Percentiles rank a stretch among this genome's conserved stretches.
phyloP scores from a whole-genome alignment of 352 stramenopile genomes.

The Phytophthora idaei region DNA sequence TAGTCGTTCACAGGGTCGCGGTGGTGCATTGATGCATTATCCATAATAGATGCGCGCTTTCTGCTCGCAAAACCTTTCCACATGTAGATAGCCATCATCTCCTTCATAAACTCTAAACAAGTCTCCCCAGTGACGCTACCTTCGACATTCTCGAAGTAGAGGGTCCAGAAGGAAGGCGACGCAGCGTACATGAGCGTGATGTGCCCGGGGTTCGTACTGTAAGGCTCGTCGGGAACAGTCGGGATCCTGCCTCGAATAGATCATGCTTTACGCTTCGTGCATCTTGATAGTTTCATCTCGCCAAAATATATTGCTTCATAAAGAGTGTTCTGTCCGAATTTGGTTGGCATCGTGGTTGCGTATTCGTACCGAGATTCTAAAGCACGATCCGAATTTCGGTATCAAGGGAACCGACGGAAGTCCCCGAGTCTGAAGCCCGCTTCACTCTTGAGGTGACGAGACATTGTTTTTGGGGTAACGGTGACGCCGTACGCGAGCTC shows the following conservation, averaged over 20 bases:
- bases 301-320: not conserved
- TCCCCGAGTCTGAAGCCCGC: too few relatives aligned
- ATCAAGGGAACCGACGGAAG: not conserved
- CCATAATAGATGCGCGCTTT: constrained; percentile 1
- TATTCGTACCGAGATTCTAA: not conserved
- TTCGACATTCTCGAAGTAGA: not conserved
- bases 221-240: not conserved
- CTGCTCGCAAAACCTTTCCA: not conserved
- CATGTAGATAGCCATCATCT: not conserved
- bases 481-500: not conserved
- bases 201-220: not conserved
- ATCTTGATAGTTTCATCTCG: not conserved
- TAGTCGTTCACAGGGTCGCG: not conserved
- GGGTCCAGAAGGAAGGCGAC: not conserved
- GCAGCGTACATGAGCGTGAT: not conserved
- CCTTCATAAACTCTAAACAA: not conserved
- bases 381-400: not conserved
- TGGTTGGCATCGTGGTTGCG: not conserved
- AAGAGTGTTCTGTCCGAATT: constrained; percentile 1
- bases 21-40: not conserved
- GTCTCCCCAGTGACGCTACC: not conserved
- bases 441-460: not conserved
- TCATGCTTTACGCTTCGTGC: not conserved
- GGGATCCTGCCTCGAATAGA: not conserved
- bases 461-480: not conserved